Conservation (phyloP, 257 asterid species). For the Plantago major region DNA sequence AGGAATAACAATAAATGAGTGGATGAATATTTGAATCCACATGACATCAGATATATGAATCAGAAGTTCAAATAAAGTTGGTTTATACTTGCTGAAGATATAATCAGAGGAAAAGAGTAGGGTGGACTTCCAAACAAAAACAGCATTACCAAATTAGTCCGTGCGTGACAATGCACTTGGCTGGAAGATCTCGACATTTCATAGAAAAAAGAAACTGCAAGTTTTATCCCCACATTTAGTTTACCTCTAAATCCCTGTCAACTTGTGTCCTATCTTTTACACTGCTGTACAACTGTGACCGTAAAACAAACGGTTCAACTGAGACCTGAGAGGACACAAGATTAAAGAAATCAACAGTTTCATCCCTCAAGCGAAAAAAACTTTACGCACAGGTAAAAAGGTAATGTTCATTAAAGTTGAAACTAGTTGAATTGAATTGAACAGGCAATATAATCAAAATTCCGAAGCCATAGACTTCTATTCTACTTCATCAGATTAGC, state of each 20-base stretch:
- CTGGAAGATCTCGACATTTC: neutral
- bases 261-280: conserved; percentile 91
- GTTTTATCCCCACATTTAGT: neutral
- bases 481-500: no score
- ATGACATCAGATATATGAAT: neutral
- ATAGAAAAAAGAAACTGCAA: neutral
- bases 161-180: conserved; percentile 7
- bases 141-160: conserved; percentile 1
- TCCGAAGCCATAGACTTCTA: no score
- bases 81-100: neutral
- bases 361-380: no score
- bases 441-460: neutral
- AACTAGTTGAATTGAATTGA: neutral
- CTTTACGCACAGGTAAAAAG: no score
- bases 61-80: neutral
- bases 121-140: neutral
- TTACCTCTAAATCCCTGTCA: conserved; percentile 94
- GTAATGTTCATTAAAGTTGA: no score
- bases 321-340: conserved; percentile 52
- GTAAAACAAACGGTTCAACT: conserved; percentile 68
- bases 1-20: neutral
- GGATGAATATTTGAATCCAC: neutral
- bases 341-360: conserved; percentile 4
- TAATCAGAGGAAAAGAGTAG: neutral
- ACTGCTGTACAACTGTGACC: conserved; percentile 93